Evolutionary conservation across 148 eudicot species (phyloP).

Genomic region (Vaccinium myrtillus): DNA sequence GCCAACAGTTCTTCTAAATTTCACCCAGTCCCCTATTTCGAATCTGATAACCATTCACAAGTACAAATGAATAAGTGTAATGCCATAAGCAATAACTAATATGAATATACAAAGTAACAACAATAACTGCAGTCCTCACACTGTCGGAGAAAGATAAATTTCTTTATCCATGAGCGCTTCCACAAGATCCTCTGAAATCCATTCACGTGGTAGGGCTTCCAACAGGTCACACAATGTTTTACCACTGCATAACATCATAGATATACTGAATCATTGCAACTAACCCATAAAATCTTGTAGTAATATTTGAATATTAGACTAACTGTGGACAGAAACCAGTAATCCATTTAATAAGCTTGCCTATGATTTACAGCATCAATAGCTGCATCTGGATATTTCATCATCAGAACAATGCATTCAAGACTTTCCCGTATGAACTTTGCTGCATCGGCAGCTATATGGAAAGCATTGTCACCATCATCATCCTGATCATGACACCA

Average conservation of each 20-base stretch:
- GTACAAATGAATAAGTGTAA: not conserved
- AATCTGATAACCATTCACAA: slow-evolving; percentile 43
- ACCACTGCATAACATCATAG: slow-evolving; percentile 53
- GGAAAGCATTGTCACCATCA: slow-evolving; percentile 96
- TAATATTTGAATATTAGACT: not conserved
- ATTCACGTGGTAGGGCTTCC: slow-evolving; percentile 92
- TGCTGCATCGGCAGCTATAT: slow-evolving; percentile 93
- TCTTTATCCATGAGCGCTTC: slow-evolving; percentile 70
- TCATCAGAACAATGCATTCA: slow-evolving; percentile 78
- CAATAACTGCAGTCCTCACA: slow-evolving; percentile 42
- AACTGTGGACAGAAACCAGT: not conserved
- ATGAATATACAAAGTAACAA: slow-evolving; percentile 13
- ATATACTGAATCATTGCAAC: not conserved
- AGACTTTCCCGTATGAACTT: slow-evolving; percentile 92
- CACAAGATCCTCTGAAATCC: slow-evolving; percentile 89
- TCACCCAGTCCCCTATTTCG: slow-evolving; percentile 86
- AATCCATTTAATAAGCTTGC: slow-evolving; percentile 30
- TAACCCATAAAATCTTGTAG: not conserved
- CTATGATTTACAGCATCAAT: slow-evolving; percentile 78
- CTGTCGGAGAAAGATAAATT: slow-evolving; percentile 74
- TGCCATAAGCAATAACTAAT: not conserved
- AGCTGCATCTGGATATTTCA: slow-evolving; percentile 69
- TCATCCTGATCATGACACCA: slow-evolving; percentile 55
- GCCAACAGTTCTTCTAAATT: slow-evolving; percentile 56
- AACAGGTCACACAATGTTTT: slow-evolving; percentile 76